Conservation (phyloP, 352 stramenopile species). For the Phytophthora citrophthora region DNA sequence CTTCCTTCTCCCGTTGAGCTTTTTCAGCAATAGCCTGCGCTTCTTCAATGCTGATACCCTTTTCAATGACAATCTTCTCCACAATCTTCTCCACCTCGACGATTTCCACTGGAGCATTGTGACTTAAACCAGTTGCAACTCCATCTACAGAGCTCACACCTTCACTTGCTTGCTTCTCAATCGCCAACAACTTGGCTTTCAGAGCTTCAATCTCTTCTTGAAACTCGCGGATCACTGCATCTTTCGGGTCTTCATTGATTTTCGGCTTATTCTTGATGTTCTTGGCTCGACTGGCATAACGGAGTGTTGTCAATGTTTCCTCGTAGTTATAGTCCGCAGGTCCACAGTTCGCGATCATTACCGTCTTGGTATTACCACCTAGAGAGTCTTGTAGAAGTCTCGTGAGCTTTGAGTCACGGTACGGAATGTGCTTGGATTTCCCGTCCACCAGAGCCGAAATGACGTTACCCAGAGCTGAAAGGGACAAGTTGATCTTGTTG, state of each 20-base stretch:
- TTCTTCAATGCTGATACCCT: conserved; percentile 83
- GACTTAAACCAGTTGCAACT: background rate
- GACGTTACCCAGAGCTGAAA: conserved; percentile 86
- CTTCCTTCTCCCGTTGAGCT: conserved; percentile 76
- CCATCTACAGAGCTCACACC: conserved; percentile 9
- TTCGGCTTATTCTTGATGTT: conserved; percentile 99
- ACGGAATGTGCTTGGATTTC: conserved; percentile 85
- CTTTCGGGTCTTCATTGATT: conserved; percentile 99
- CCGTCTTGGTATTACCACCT: conserved; percentile 97
- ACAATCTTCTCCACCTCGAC: conserved; percentile 88
- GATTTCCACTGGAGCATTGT: conserved; percentile 32
- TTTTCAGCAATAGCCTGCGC: conserved; percentile 75
- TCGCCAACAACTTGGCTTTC: conserved; percentile 81
- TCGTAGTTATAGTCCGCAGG: conserved; percentile 99
- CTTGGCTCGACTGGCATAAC: conserved; percentile 98
- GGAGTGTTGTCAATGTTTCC: conserved; percentile 92
- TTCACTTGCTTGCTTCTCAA: conserved; percentile 57
- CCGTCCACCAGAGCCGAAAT: conserved; percentile 88
- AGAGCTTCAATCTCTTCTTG: conserved; percentile 96
- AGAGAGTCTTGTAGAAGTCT: conserved; percentile 96
- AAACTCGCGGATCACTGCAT: conserved; percentile 97
- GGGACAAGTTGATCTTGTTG: conserved; percentile 85
- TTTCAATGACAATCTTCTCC: conserved; percentile 85
- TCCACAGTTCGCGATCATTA: conserved; percentile 98
- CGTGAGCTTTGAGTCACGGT: conserved; percentile 98